Conservation (phyloP, 2,329 filamentous ascomycete species). For the Thermomyces lanuginosus region DNA sequence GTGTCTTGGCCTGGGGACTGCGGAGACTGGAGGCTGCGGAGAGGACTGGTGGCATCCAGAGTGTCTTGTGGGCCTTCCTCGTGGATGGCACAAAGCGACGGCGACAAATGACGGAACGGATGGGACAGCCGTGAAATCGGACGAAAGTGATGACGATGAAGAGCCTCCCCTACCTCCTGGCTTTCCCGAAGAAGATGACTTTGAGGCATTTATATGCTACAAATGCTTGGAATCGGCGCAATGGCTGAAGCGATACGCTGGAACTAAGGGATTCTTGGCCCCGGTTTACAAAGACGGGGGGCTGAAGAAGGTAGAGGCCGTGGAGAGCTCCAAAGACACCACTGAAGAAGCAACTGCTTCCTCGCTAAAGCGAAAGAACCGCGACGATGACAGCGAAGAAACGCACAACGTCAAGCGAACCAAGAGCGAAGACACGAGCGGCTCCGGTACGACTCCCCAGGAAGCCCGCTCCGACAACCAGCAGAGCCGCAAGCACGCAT, state of each 20-base stretch:
- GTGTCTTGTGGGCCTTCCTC: conserved; percentile 66
- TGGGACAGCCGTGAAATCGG: conserved; percentile 7
- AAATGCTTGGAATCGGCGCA: conserved; percentile 77
- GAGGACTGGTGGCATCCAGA: conserved; percentile 98
- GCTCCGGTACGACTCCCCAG: conserved; percentile 16
- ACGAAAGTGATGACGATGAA: conserved; percentile 30
- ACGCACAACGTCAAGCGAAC: conserved; percentile 30
- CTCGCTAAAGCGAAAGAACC: conserved; percentile 51
- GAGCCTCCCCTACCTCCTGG: conserved; percentile 59
- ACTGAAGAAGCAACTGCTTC: conserved; percentile 9
- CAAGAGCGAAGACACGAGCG: conserved; percentile 21
- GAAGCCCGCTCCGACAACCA: conserved; percentile 10
- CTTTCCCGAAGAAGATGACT: conserved; percentile 77
- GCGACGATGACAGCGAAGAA: conserved; percentile 28
- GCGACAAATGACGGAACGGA: conserved; percentile 23
- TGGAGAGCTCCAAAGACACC: background rate
- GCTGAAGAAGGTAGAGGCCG: conserved; percentile 5
- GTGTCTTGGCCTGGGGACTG: conserved; percentile 68
- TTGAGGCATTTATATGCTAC: conserved; percentile 83
- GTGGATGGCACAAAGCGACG: conserved; percentile 40
- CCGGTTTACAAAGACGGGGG: conserved; percentile 42
- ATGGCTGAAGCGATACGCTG: conserved; percentile 83
- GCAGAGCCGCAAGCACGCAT: conserved; percentile 44
- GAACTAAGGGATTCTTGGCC: conserved; percentile 59
- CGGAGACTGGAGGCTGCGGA: conserved; percentile 73